These are phyloP conservation scores for Suillus lakei DNA, from an alignment of 768 basidiomycete species.

Conservation along the genomic window DNA sequence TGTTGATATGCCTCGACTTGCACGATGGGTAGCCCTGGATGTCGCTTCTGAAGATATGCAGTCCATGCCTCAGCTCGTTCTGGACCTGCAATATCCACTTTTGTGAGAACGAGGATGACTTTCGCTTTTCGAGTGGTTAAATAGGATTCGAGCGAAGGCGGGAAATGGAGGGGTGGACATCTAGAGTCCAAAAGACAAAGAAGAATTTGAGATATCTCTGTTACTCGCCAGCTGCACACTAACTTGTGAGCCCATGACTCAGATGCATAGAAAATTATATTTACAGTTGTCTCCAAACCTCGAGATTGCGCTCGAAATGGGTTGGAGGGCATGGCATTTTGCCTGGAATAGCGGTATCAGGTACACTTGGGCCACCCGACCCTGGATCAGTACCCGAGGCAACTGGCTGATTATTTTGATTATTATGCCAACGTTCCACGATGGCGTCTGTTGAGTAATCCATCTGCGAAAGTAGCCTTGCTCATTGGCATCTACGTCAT, in stretches of 20 bases:
- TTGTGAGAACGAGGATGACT: constrained; percentile 81
- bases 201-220: constrained; percentile 88
- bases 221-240: constrained; percentile 81
- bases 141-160: constrained; percentile 74
- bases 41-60: constrained; percentile 53
- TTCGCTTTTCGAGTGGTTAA: constrained; percentile 39
- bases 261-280: constrained; percentile 5
- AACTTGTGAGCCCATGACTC: constrained; percentile 2
- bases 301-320: constrained; percentile 87
- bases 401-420: constrained; percentile 16
- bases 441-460: constrained; percentile 67
- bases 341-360: constrained; percentile 13
- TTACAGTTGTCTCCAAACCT: constrained; percentile 94
- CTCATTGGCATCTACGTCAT: constrained; percentile 89
- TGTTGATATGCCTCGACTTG: constrained; percentile 79
- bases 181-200: constrained; percentile 89
- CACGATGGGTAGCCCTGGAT: constrained; percentile 65
- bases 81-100: constrained; percentile 84
- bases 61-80: constrained; percentile 69
- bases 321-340: constrained; percentile 68
- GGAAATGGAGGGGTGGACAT: constrained; percentile 86
- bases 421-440: constrained; percentile 57
- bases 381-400: constrained; percentile 12
- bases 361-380: constrained; percentile 9
- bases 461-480: constrained; percentile 83